Percentiles rank a stretch among this genome's conserved stretches.
These are phyloP conservation scores for Camillea tinctor DNA, from an alignment of 2,329 filamentous ascomycete species.

Conservation along the genomic window DNA sequence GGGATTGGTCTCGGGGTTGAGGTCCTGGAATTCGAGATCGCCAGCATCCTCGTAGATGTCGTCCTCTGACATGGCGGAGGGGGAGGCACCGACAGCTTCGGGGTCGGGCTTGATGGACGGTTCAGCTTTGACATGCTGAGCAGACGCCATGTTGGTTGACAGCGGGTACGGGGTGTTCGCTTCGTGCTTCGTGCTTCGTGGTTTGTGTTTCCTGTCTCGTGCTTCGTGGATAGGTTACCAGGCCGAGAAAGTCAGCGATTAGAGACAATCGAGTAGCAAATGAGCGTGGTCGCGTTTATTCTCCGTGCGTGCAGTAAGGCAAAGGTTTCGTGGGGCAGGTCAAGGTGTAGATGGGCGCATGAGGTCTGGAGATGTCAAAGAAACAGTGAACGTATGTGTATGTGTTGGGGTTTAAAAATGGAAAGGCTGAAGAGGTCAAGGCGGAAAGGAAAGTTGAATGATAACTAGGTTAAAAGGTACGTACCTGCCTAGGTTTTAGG, in stretches of 20 bases:
- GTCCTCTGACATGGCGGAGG: conserved; percentile 56
- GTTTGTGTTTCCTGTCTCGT: too few species aligned
- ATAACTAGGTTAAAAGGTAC: background rate
- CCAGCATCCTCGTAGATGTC: conserved; percentile 64
- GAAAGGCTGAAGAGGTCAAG: background rate
- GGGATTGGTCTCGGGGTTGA: conserved; percentile 36
- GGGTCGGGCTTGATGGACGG: conserved; percentile 50
- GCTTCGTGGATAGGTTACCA: background rate
- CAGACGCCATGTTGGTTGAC: conserved; percentile 28
- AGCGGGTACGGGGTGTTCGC: background rate
- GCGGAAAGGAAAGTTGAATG: background rate
- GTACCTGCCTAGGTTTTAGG: too few species aligned
- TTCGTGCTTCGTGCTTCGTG: background rate
- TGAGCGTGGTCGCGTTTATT: background rate
- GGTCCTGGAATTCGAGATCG: conserved; percentile 56
- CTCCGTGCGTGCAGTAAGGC: background rate
- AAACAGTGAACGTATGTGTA: background rate
- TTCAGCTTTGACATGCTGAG: conserved; percentile 32
- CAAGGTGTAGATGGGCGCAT: background rate
- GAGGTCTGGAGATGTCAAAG: background rate
- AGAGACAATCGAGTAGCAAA: background rate
- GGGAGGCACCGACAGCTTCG: conserved; percentile 40
- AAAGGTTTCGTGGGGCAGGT: background rate
- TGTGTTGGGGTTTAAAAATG: background rate
- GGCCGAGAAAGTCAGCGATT: too few species aligned